Base-by-base conservation (phyloP, 2,329 filamentous ascomycete genomes). In the Colletotrichum endophyticum region DNA sequence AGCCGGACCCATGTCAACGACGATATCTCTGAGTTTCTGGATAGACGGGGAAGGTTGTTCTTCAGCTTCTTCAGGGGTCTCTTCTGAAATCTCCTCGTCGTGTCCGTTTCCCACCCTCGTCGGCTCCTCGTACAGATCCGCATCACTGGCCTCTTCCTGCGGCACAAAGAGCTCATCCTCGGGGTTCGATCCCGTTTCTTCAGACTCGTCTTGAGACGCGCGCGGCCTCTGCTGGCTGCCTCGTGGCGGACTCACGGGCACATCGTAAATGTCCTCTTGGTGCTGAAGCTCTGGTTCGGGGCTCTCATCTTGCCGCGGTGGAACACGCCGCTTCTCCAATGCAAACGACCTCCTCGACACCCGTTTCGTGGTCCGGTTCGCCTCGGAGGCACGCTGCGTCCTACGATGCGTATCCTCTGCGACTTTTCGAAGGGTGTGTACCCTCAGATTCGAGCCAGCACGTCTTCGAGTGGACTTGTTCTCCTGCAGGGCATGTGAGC, bases 61-160 rank as follows among this genome's bases (percentile, higher is more conserved):
- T 8, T 34, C 11, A 8, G 8, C 30, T 5, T 56, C 57, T n/a
- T 28, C 25, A 6, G 16, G 12, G 5, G 63, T 4, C 16, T 34
- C 66, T 30, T 59, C 22, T 66, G 64, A 11, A 30, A 1, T 53
- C 12, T n/a, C 44, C 8, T 57, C 27, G 11, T 56, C 32, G 8
- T 59, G 2, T n/a, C 9, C 59, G 5, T 19, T n/a, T 25, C 64
- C 73, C n/a, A 56, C 11, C 2, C 72, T 6, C 8, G 70, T 76
- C 9, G 73, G 73, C 16, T 76, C 73, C 27, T 76, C 57, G 63
- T 76, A 76, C 8, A 64, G 62, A 32, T 32, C 27, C 28, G 25
- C 28, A 15, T 62, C 59, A 32, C 28, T 32, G 59, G 36, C n/a
- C 9, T 64, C 32, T 25, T 64, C 62, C 25, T 64, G 62, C 34